Conservation (phyloP, 345 rosid genomes). For the Streptanthus diversifolius region DNA sequence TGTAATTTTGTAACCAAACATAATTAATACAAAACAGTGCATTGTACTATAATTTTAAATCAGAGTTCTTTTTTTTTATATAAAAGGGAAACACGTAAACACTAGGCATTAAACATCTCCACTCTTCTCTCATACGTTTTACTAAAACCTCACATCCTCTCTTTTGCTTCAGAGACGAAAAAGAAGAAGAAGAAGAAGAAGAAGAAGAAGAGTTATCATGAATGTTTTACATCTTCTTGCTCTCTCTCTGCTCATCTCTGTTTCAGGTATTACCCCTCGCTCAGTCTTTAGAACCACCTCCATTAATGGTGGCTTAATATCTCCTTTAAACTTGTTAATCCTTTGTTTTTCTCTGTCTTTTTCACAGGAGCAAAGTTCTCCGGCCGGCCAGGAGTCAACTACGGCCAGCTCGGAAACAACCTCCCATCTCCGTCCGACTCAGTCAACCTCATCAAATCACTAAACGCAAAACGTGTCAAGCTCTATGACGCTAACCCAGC, state of each 20-base stretch:
- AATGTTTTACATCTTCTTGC: conserved; percentile 29
- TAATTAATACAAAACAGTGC: not conserved
- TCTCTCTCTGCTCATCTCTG: conserved; percentile 37
- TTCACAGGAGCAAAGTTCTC: conserved; percentile 51
- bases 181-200: not conserved
- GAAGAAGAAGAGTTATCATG: conserved; percentile 15
- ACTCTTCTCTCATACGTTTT: conserved; percentile 6
- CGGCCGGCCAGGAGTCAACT: conserved; percentile 63
- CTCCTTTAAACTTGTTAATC: not conserved
- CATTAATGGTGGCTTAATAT: not conserved
- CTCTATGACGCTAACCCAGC: conserved; percentile 69
- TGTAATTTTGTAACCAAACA: not conserved
- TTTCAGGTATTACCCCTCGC: conserved; percentile 31
- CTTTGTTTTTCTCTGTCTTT: not conserved
- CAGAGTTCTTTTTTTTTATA: not conserved
- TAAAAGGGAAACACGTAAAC: conserved; percentile 16
- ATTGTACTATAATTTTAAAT: not conserved
- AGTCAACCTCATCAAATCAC: conserved; percentile 46
- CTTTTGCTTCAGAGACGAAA: not conserved
- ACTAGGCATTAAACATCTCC: conserved; percentile 19
- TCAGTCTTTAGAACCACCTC: not conserved
- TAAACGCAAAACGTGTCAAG: conserved; percentile 57
- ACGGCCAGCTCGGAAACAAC: conserved; percentile 71
- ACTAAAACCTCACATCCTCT: not conserved
- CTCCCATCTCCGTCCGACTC: conserved; percentile 55